These are phyloP conservation scores for Zygotorulaspora florentina DNA, from an alignment of 805 yeast genomes.

Conservation along the genomic window DNA sequence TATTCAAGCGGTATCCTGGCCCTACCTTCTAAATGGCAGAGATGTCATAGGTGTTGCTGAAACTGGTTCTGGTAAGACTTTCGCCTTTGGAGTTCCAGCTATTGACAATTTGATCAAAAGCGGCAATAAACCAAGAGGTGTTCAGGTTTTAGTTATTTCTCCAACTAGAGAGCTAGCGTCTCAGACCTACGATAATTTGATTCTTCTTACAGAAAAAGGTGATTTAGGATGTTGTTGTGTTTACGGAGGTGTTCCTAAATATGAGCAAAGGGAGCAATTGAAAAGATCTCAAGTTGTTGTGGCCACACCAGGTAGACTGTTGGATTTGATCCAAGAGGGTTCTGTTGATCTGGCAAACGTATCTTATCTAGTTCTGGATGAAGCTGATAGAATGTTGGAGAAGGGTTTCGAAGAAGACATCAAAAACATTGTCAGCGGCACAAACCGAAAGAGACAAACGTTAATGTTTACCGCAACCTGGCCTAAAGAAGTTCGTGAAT, in stretches of 20 bases:
- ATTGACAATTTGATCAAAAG: conserved; percentile 54
- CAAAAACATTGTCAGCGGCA: conserved; percentile 66
- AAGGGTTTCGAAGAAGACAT: conserved; percentile 98
- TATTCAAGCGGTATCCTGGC: conserved; percentile 94
- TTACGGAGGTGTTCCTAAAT: conserved; percentile 97
- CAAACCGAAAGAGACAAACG: conserved; percentile 69
- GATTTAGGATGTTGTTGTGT: conserved; percentile 73
- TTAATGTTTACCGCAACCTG: conserved; percentile 99
- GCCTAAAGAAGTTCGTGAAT: conserved; percentile 97
- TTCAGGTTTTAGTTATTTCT: conserved; percentile 78
- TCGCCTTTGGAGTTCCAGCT: conserved; percentile 98
- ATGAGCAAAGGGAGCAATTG: conserved; percentile 74
- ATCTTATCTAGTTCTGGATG: conserved; percentile 84
- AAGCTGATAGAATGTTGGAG: conserved; percentile 98
- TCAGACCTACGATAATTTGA: conserved; percentile 84
- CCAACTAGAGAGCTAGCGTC: conserved; percentile 98
- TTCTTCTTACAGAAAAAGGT: conserved; percentile 53
- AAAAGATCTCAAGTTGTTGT: conserved; percentile 72
- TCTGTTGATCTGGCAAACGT: conserved; percentile 64
- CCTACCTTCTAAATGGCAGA: conserved; percentile 67
- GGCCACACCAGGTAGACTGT: conserved; percentile 97
- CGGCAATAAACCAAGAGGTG: conserved; percentile 37
- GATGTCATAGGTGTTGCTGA: conserved; percentile 98
- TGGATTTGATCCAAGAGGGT: conserved; percentile 88
- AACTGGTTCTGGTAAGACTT: conserved; percentile 96